These are phyloP conservation scores for Arbutus unedo DNA, from an alignment of 148 eudicot species.

Conservation along the genomic window DNA sequence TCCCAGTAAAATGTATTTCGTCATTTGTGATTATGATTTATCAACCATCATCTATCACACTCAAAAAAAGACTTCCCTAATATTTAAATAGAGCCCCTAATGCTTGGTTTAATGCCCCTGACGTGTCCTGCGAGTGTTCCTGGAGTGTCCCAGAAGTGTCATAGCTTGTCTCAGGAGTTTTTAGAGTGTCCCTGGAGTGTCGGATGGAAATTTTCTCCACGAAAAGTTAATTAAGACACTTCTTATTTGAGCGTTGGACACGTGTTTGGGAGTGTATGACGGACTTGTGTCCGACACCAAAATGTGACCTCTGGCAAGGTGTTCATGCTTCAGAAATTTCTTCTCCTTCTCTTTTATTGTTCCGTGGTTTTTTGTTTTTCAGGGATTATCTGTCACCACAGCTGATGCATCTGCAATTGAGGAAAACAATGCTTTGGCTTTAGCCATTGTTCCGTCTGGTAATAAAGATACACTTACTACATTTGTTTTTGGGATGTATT, in stretches of 20 bases:
- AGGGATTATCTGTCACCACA: conserved; percentile 68
- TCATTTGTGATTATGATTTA: background rate
- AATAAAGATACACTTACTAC: conserved; percentile 1
- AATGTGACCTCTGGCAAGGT: background rate
- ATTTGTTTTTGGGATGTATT: background rate
- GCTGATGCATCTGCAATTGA: conserved; percentile 72
- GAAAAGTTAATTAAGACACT: background rate
- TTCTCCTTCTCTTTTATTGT: background rate
- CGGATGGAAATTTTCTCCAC: background rate
- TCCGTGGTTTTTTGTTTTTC: conserved; percentile 7
- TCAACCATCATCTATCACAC: background rate
- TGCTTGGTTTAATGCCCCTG: background rate
- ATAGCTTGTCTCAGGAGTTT: too few relatives aligned
- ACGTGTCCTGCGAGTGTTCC: background rate
- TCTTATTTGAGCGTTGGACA: too few relatives aligned
- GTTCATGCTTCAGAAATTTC: background rate
- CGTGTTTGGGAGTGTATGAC: background rate
- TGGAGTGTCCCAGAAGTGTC: background rate
- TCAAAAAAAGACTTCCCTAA: background rate
- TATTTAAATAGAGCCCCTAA: background rate
- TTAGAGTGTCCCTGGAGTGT: background rate
- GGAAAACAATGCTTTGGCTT: conserved; percentile 93
- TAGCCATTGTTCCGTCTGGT: conserved; percentile 89
- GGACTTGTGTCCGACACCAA: background rate
- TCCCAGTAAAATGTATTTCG: background rate